A percentile compares a stretch with the other conserved stretches of the same genome.
These are phyloP conservation scores for Globisporangium emineosum DNA, from an alignment of 352 stramenopile genomes.

Conservation along the genomic window DNA sequence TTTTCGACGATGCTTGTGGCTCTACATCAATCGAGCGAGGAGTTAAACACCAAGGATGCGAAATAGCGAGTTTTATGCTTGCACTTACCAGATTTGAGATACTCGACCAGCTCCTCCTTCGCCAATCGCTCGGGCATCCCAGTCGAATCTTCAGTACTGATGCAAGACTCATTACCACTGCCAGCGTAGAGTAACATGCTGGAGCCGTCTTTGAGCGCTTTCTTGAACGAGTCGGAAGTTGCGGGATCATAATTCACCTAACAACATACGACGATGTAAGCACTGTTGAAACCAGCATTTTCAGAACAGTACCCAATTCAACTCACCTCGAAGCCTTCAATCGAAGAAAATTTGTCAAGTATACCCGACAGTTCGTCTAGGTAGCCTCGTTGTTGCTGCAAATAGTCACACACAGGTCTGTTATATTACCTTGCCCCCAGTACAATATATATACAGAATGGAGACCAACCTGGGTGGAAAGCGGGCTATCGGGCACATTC, in stretches of 20 bases:
- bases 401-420: not conserved
- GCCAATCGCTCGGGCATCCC: slow-evolving; percentile 29
- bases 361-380: slow-evolving; percentile 51
- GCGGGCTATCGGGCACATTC: not conserved
- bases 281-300: not conserved
- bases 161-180: slow-evolving; percentile 28
- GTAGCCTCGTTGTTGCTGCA: slow-evolving; percentile 25
- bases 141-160: slow-evolving; percentile 33
- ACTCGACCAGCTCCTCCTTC: slow-evolving; percentile 26
- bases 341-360: slow-evolving; percentile 35
- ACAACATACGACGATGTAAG: not conserved
- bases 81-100: slow-evolving; percentile 28
- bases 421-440: not conserved
- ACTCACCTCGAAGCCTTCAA: slow-evolving; percentile 41
- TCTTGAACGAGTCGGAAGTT: slow-evolving; percentile 27
- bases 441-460: not conserved
- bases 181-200: slow-evolving; percentile 46
- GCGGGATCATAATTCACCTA: slow-evolving; percentile 37
- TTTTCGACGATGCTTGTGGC: slow-evolving; percentile 18
- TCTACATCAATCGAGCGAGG: slow-evolving; percentile 1
- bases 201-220: slow-evolving; percentile 26
- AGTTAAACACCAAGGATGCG: not conserved
- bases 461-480: slow-evolving; percentile 7
- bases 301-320: not conserved
- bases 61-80: not conserved